Percentiles rank a stretch among this genome's conserved stretches.
These are phyloP conservation scores for Xylariales sp. DNA, from an alignment of 2,329 filamentous ascomycete genomes.

Conservation along the genomic window DNA sequence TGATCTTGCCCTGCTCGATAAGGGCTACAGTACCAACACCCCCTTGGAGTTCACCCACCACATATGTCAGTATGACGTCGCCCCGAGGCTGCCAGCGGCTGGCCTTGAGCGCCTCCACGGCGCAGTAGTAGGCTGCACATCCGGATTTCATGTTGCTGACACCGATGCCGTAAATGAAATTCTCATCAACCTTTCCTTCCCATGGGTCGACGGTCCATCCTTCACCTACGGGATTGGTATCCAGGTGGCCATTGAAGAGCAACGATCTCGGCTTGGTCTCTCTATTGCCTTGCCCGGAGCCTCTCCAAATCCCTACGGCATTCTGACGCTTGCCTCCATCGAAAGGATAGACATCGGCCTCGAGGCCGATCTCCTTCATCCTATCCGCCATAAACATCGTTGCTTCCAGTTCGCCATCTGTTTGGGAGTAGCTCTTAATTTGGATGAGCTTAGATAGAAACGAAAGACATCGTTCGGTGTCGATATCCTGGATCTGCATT, in stretches of 20 bases:
- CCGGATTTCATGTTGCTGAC: slow-evolving; percentile 25
- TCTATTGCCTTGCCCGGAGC: no score
- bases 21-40: slow-evolving; percentile 19
- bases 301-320: slow-evolving; percentile 17
- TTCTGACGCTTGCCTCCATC: slow-evolving; percentile 18
- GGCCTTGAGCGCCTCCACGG: slow-evolving; percentile 15
- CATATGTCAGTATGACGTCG: slow-evolving; percentile 18
- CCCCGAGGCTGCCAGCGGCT: slow-evolving; percentile 16
- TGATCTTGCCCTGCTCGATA: slow-evolving; percentile 16
- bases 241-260: slow-evolving; percentile 23
- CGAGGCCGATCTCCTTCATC: slow-evolving; percentile 17
- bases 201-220: slow-evolving; percentile 24
- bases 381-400: slow-evolving; percentile 16
- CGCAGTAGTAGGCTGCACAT: slow-evolving; percentile 22
- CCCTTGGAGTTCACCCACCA: slow-evolving; percentile 22
- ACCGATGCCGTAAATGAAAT: slow-evolving; percentile 23
- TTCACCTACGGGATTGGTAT: slow-evolving; percentile 23
- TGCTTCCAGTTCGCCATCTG: slow-evolving; percentile 19
- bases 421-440: slow-evolving; percentile 23
- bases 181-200: slow-evolving; percentile 21
- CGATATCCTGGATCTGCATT: slow-evolving; percentile 17
- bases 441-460: slow-evolving; percentile 19
- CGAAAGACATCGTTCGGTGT: slow-evolving; percentile 15
- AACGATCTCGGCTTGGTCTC: slow-evolving; percentile 13
- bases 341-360: slow-evolving; percentile 15